phyloP scores from a whole-genome alignment of 257 asterid species.

The Nyctanthes arbortristis region DNA sequence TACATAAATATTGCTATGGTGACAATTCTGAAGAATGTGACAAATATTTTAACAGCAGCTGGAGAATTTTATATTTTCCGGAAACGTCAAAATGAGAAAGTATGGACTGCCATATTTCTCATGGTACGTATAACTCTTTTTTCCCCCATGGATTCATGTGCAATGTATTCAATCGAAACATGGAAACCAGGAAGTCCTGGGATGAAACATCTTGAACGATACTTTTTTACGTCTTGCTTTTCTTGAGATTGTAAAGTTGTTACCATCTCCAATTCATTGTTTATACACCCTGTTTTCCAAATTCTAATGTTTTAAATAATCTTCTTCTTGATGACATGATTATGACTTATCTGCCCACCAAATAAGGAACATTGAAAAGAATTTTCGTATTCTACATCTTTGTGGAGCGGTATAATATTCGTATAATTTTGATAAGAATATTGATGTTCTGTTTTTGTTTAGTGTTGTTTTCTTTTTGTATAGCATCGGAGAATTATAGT shows the following conservation, averaged over 20 bases:
- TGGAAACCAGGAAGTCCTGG: not conserved
- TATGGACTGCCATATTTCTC: conserved; percentile 56
- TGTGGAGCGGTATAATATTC: not conserved
- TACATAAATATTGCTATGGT: conserved; percentile 59
- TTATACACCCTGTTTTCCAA: no score
- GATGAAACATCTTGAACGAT: not conserved
- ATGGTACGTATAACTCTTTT: conserved; percentile 37
- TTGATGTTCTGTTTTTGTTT: not conserved
- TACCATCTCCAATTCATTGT: not conserved
- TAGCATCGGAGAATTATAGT: not conserved
- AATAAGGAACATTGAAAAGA: not conserved
- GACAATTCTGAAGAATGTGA: conserved; percentile 55
- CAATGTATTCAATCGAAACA: not conserved
- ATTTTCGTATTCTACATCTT: not conserved
- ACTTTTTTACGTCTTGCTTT: not conserved
- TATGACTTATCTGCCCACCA: not conserved
- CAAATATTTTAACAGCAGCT: conserved; percentile 52
- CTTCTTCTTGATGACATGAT: not conserved
- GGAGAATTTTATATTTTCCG: conserved; percentile 53
- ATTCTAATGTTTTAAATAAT: no score
- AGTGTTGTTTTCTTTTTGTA: not conserved
- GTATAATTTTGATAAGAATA: not conserved
- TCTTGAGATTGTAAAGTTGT: not conserved
- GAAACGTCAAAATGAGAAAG: conserved; percentile 50
- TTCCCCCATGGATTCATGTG: not conserved